phyloP scores from a whole-genome alignment of 1,139 yeast species.

The Tardiomyces blankii region DNA sequence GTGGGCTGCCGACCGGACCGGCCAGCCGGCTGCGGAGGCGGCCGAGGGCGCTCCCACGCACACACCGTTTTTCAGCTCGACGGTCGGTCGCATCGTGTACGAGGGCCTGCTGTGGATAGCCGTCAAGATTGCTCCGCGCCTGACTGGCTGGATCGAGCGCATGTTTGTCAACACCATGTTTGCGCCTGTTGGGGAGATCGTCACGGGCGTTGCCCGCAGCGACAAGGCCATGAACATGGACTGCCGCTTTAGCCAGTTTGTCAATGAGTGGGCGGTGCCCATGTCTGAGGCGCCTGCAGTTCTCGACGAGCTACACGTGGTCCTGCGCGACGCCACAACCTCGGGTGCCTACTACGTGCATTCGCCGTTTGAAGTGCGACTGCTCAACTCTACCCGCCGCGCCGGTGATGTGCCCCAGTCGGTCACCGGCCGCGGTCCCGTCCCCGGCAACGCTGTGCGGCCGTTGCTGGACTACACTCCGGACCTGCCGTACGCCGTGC shows the following conservation, averaged over 20 bases:
- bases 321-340: slow-evolving; percentile 50
- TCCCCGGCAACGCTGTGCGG: slow-evolving; percentile 72
- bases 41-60: slow-evolving; percentile 42
- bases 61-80: slow-evolving; percentile 78
- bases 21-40: slow-evolving; percentile 34
- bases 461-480: slow-evolving; percentile 82
- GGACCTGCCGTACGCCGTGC: slow-evolving; percentile 38
- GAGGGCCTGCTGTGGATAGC: slow-evolving; percentile 71
- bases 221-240: slow-evolving; percentile 73
- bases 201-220: slow-evolving; percentile 55
- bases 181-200: slow-evolving; percentile 4
- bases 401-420: slow-evolving; percentile 18
- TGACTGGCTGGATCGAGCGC: slow-evolving; percentile 75
- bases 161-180: slow-evolving; percentile 81
- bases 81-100: slow-evolving; percentile 65
- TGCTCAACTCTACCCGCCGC: slow-evolving; percentile 66
- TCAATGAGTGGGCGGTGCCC: slow-evolving; percentile 95
- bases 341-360: slow-evolving; percentile 68
- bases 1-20: slow-evolving; percentile 76
- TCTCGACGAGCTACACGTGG: slow-evolving; percentile 48
- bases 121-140: slow-evolving; percentile 56
- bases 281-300: slow-evolving; percentile 64
- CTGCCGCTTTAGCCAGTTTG: slow-evolving; percentile 88
- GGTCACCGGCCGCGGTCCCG: slow-evolving; percentile 36
- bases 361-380: slow-evolving; percentile 91